A percentile compares a stretch with the other conserved stretches of the same genome.
Conservation (phyloP, 768 basidiomycete species). For the Termitomyces heimii region DNA sequence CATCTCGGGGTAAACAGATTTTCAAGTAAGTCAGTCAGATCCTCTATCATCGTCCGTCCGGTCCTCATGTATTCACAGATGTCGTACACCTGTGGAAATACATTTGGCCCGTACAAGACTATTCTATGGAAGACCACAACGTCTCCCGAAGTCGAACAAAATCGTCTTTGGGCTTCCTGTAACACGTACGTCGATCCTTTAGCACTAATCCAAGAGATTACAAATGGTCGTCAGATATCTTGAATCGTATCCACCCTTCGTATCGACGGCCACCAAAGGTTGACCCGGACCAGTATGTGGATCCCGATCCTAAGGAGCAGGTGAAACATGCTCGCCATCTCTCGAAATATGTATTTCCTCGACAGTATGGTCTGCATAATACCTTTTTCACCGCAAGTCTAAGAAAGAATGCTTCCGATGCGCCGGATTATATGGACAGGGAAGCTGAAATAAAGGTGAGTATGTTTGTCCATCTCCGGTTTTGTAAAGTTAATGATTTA, state of each 20-base stretch:
- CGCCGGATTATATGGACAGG: conserved; percentile 52
- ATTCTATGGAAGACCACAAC: conserved; percentile 62
- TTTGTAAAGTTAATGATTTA: neutral
- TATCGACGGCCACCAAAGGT: conserved; percentile 26
- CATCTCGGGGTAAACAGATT: neutral
- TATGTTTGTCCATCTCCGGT: neutral
- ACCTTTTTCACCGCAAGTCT: conserved; percentile 37
- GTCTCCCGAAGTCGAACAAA: conserved; percentile 39
- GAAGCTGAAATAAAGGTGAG: conserved; percentile 67
- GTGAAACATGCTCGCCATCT: conserved; percentile 53
- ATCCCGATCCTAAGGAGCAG: conserved; percentile 42
- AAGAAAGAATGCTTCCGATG: conserved; percentile 24
- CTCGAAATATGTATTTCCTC: conserved; percentile 81
- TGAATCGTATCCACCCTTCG: conserved; percentile 51
- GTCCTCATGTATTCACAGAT: conserved; percentile 17
- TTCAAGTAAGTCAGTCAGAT: conserved; percentile 1
- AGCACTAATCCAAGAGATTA: neutral
- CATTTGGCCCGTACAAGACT: conserved; percentile 47
- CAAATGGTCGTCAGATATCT: conserved; percentile 42
- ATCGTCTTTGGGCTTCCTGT: conserved; percentile 63
- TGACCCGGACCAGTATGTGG: conserved; percentile 24
- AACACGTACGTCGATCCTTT: conserved; percentile 42
- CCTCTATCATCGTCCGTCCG: neutral
- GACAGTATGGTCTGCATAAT: conserved; percentile 63
- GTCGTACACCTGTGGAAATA: conserved; percentile 43